Conservation (phyloP, 2,329 filamentous ascomycete genomes). For the Coniella lustricola region DNA sequence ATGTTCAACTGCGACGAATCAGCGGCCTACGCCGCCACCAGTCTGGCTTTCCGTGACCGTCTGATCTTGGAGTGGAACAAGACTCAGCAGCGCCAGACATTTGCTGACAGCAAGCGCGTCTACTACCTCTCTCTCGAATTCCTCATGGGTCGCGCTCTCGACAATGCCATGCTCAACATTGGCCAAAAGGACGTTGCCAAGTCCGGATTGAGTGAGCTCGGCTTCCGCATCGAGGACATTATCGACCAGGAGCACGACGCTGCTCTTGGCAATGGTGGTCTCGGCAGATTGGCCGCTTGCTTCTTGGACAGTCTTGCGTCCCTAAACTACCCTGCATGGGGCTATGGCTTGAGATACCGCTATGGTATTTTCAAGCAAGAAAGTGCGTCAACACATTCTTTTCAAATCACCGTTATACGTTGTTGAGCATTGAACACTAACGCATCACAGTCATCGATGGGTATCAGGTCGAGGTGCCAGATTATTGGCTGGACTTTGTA, state of each 20-base stretch:
- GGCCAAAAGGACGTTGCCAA: slow-evolving; percentile 78
- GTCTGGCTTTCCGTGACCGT: slow-evolving; percentile 85
- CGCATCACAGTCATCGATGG: slow-evolving; percentile 62
- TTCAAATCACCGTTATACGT: no score
- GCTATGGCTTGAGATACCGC: slow-evolving; percentile 89
- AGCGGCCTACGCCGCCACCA: slow-evolving; percentile 85
- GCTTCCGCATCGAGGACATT: slow-evolving; percentile 94
- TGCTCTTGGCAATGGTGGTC: slow-evolving; percentile 89
- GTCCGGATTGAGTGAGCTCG: slow-evolving; percentile 79
- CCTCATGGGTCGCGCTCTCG: slow-evolving; percentile 89
- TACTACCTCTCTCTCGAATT: slow-evolving; percentile 98
- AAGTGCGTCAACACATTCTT: no score
- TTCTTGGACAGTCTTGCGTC: slow-evolving; percentile 95
- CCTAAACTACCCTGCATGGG: slow-evolving; percentile 94
- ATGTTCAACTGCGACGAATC: slow-evolving; percentile 97
- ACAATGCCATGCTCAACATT: slow-evolving; percentile 98
- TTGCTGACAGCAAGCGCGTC: slow-evolving; percentile 81
- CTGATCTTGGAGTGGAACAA: slow-evolving; percentile 96
- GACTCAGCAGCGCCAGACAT: slow-evolving; percentile 94
- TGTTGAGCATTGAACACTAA: background rate
- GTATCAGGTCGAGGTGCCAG: slow-evolving; percentile 95
- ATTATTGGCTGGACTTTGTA: slow-evolving; percentile 88
- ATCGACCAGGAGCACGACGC: slow-evolving; percentile 94
- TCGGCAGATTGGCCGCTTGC: slow-evolving; percentile 90
- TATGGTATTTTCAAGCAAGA: slow-evolving; percentile 99